Base-by-base conservation (phyloP, 2,329 filamentous ascomycete genomes). In the Neonectria magnoliae region DNA sequence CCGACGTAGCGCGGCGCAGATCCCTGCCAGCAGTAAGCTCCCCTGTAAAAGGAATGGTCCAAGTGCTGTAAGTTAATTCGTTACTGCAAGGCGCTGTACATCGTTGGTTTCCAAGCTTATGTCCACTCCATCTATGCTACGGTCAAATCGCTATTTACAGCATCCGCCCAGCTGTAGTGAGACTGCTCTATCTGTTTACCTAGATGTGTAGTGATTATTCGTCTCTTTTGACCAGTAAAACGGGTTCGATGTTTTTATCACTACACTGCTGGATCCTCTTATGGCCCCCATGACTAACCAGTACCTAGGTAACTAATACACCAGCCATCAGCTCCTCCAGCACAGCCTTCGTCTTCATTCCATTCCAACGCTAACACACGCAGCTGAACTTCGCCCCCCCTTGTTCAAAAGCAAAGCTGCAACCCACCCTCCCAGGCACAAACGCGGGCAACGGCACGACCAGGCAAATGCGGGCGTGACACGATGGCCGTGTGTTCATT, bases 381-480 rank as follows among this genome's bases (percentile, higher is more conserved):
- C 38, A 58, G 60, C 55, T 57, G 53, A 63, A 57, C 66, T 66
- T 61, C 62, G 69, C 63, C 67, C 61, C 70, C 70, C 59, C 61
- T 48, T 66, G 64, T 53, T 52, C 55, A 20, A 6, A 16, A 1
- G 22, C 22, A 5, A 65, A 60, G 16, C 56, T 62, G 65, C 54
- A 62, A 52, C 50, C 38, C 38, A n/a, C n/a, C 25, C 25, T 25
- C 9, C 64, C 60, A 71, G 64, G 57, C 48, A 68, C 64, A 58
- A 38, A 6, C 36, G 5, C 36, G 14, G 36, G 5, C 33, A 36
- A 36, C 33, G 33, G 33, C 14, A 16, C 36, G 36, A 55, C 55
- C 60, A 68, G 65, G 56, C 61, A 64, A 57, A 66, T 68, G 65
- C 52, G 66, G 62, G 70, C 71, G 71, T 74, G 71, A 69, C 62